Base-by-base conservation (phyloP, 1,284 basidiomycete genomes). In the Pseudozyma flocculosa region DNA sequence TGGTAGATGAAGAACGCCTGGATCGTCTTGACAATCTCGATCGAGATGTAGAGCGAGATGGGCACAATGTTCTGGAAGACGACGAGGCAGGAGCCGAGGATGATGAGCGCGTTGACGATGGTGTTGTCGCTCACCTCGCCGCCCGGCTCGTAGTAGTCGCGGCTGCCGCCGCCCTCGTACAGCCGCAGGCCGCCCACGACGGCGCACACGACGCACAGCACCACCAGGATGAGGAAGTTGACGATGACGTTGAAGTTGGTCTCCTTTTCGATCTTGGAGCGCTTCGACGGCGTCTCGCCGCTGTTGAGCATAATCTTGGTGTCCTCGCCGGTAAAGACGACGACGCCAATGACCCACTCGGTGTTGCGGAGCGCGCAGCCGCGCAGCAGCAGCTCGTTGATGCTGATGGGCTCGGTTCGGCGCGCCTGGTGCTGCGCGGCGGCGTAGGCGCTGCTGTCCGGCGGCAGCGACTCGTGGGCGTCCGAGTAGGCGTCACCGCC, bases 231-330 rank as follows among this genome's bases (percentile, higher is more conserved):
- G 48, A 85, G 80, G 74, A 97, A 96, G 80, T 97, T 97, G 82
- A 94, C 89, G 48, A 93, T 81, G 66, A 97, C 93, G 76, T 96
- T 96, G 83, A 92, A 94, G 79, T 95, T 96, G n/a, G 94, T 97
- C 82, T 97, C 93, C 80, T 86, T 88, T 81, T 96, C 92, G 74
- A 97, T 95, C 83, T 95, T 96, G 72, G 87, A 89, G 50, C 90
- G 88, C 76, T 97, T 97, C 18, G 89, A 91, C 0, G 78, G 79
- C 3, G 79, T 80, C 17, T 87, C 87, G 22, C 92, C 92, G 36
- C 90, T 90, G 72, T 97, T 98, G 65, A 96, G 81, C 89, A 97
- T 94, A 76, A 97, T 97, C 84, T 97, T 98, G 45, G 93, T 93
- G 80, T 98, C 93, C 3, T 86, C 84, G 29, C 94, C 94, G 0